Percentiles rank a stretch among this genome's conserved stretches.
phyloP scores from a whole-genome alignment of 2,329 filamentous ascomycete species.

The Chaetomium strumarium region DNA sequence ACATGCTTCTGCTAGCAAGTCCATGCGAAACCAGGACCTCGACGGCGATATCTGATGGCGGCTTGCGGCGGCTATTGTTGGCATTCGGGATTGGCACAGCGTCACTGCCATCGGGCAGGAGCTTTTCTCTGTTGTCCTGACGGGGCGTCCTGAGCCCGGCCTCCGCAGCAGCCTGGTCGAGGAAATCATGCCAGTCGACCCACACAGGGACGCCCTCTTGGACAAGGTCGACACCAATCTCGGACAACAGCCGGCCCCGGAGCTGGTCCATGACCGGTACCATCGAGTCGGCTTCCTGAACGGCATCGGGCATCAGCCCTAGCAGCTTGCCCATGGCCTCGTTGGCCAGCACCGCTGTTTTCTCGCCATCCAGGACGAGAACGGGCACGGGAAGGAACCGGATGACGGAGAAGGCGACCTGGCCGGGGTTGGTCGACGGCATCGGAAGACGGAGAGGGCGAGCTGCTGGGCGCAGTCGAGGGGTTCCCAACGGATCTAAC shows the following conservation, averaged over 20 bases:
- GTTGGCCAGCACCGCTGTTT: constrained; percentile 68
- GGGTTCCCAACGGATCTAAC: background rate
- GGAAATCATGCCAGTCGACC: constrained; percentile 54
- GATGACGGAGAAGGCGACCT: constrained; percentile 61
- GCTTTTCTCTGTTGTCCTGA: background rate
- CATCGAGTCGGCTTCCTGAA: constrained; percentile 35
- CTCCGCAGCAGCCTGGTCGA: constrained; percentile 47
- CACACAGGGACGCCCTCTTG: constrained; percentile 58
- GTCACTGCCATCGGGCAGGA: too few relatives aligned
- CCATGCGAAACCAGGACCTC: constrained; percentile 60
- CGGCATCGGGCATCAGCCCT: constrained; percentile 46
- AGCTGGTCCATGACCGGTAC: constrained; percentile 46
- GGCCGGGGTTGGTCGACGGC: constrained; percentile 43
- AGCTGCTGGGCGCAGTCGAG: background rate
- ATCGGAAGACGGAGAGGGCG: constrained; percentile 33
- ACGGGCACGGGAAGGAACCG: constrained; percentile 70
- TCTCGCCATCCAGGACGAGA: constrained; percentile 60
- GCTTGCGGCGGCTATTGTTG: background rate
- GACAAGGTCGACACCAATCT: constrained; percentile 68
- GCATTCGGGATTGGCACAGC: background rate
- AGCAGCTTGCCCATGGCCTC: constrained; percentile 68
- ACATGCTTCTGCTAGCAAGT: constrained; percentile 35
- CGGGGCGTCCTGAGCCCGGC: constrained; percentile 28
- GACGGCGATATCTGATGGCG: constrained; percentile 49
- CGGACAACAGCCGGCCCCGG: constrained; percentile 58